Conservation (phyloP, 148 eudicot species). For the Chenopodium formosanum region DNA sequence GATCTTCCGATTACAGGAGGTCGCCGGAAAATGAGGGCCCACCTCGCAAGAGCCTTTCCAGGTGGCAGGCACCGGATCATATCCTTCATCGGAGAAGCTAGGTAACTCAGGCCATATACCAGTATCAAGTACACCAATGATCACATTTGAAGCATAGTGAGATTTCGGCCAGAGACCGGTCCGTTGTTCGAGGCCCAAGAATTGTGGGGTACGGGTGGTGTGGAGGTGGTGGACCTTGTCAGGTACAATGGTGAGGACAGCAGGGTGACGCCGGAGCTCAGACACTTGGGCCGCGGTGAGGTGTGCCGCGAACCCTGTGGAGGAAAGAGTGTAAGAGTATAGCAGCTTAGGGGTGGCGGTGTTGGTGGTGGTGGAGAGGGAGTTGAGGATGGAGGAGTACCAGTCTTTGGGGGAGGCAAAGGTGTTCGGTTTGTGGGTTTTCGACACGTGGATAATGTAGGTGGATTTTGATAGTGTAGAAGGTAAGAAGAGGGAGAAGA, state of each 20-base stretch:
- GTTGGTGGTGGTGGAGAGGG: constrained; percentile 31
- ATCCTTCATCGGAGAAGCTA: constrained; percentile 65
- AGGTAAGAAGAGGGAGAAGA: constrained; percentile 6
- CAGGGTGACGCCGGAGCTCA: constrained; percentile 38
- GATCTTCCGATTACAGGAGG: constrained; percentile 61
- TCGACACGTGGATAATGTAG: constrained; percentile 66
- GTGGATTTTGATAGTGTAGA: constrained; percentile 25
- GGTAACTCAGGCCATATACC: constrained; percentile 41
- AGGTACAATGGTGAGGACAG: constrained; percentile 50
- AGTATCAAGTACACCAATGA: background rate
- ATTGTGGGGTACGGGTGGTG: constrained; percentile 71
- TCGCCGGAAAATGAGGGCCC: constrained; percentile 46
- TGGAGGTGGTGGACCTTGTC: constrained; percentile 52
- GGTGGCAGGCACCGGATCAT: constrained; percentile 45
- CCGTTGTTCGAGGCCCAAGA: constrained; percentile 55
- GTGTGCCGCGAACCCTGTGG: constrained; percentile 65
- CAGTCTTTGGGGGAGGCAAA: constrained; percentile 39
- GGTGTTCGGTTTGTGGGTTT: constrained; percentile 41
- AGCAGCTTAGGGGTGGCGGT: constrained; percentile 62
- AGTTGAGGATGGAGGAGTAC: constrained; percentile 58
- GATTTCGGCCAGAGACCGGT: constrained; percentile 27
- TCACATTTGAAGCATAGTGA: background rate
- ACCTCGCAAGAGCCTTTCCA: constrained; percentile 68
- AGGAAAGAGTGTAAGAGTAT: constrained; percentile 59
- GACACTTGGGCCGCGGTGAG: constrained; percentile 47